Base-by-base conservation (phyloP, 208 protist genomes). In the Zelonia costaricensis region DNA sequence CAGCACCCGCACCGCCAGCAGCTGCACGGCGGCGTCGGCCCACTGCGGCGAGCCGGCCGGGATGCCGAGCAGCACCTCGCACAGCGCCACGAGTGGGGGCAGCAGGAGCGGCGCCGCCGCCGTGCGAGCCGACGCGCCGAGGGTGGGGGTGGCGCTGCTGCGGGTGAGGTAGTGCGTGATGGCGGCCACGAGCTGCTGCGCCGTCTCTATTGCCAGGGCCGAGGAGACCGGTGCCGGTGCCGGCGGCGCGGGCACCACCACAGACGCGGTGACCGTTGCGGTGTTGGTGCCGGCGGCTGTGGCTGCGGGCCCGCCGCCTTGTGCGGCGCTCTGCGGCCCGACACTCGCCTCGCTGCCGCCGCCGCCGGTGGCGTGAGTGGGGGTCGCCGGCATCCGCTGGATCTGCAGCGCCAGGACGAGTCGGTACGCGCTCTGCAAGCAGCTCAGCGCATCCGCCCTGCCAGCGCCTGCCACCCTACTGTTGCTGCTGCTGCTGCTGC, bases 11-110 rank as follows among this genome's bases (percentile, higher is more conserved):
- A 79, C 69, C 5, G 88, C 82, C 13, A 94, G 70, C 38, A 81
- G 69, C 74, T 94, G 88, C 54, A 89, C 67, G 10, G 70, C 44
- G 5, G 73, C 72, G 35, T 92, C 85, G 35, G 36, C 68, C 84
- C 84, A 92, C 28, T 73, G 55, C 46, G 60, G 54, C n/a, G 48
- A 71, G 3, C 36, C 39, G 25, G 45, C 2, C 16, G 59, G 38
- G 9, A 59, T 54, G 23, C 28, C 51, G 13, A 60, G 54, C 33
- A 65, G 47, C 0, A 86, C 74, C 27, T 74, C 66, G 55, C 80
- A 90, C 27, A 94, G 64, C 22, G 82, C 74, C 7, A 86, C 77
- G 3, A 94, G 73, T 5, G 86, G 81, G 10, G 63, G 67, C n/a
- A 91, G 43, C 10, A 85, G 71, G 38, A 77, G 59, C 16, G 71